Percentiles rank a stretch among this genome's conserved stretches.
These are phyloP conservation scores for Sanghuangporus weigelae DNA, from an alignment of 1,284 basidiomycete species.

Conservation along the genomic window DNA sequence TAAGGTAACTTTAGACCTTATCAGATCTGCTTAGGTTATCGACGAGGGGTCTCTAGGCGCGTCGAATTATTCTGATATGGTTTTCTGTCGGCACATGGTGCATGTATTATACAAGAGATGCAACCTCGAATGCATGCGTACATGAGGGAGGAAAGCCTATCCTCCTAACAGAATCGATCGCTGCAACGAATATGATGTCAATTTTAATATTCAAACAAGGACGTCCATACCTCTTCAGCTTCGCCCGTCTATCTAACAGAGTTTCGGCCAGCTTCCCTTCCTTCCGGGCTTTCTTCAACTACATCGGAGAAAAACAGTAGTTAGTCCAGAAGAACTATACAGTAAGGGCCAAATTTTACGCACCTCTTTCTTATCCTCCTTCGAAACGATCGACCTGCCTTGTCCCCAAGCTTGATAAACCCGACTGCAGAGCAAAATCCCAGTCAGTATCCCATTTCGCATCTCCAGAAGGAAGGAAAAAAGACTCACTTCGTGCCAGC, in stretches of 20 bases:
- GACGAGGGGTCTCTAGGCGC: too few species aligned
- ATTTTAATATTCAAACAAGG: constrained; percentile 20
- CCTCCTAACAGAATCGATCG: constrained; percentile 57
- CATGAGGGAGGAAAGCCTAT: too few species aligned
- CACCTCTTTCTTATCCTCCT: constrained; percentile 68
- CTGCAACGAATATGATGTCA: constrained; percentile 29
- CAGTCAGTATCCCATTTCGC: constrained; percentile 3
- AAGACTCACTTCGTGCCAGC: constrained; percentile 59
- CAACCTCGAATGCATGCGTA: not conserved
- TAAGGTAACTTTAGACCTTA: too few species aligned
- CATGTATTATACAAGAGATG: not conserved
- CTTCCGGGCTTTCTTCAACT: constrained; percentile 81
- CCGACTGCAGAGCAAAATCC: constrained; percentile 41
- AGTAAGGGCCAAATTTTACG: constrained; percentile 19
- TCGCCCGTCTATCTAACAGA: constrained; percentile 81
- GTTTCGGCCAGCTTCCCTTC: constrained; percentile 88
- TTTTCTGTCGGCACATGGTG: not conserved
- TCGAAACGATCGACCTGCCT: constrained; percentile 67
- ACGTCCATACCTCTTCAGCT: constrained; percentile 78
- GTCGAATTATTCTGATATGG: too few species aligned
- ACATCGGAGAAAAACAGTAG: constrained; percentile 7
- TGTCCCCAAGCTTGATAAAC: constrained; percentile 86
- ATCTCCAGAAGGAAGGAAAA: constrained; percentile 7
- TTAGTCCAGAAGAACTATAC: constrained; percentile 12
- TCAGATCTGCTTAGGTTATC: too few species aligned